Evolutionary conservation across 805 yeast genomes (phyloP).

Genomic region (Saccharomycopsis selenospora): DNA sequence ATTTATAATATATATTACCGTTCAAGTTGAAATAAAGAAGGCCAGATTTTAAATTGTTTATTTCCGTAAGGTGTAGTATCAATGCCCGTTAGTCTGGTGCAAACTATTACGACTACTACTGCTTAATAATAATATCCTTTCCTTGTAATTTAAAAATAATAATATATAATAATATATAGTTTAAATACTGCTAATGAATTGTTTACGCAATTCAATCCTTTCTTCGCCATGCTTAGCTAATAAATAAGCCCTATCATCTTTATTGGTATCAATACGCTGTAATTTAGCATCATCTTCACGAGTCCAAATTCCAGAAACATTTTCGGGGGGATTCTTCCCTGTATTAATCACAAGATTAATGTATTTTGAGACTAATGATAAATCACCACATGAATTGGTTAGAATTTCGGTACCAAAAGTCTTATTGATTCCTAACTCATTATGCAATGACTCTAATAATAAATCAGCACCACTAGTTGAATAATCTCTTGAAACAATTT

Average conservation of each 20-base stretch:
- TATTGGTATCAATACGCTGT: conserved; percentile 26
- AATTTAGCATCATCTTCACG: conserved; percentile 35
- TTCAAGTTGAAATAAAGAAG: too few species aligned
- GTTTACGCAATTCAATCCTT: conserved; percentile 36
- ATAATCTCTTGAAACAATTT: conserved; percentile 35
- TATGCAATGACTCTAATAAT: conserved; percentile 34
- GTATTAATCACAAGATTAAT: conserved; percentile 35
- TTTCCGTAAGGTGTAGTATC: too few species aligned
- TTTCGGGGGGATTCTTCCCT: conserved; percentile 36
- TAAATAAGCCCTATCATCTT: conserved; percentile 30
- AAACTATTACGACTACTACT: too few species aligned
- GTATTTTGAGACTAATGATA: conserved; percentile 36
- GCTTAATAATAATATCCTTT: too few species aligned
- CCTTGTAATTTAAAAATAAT: too few species aligned
- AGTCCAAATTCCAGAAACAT: conserved; percentile 42
- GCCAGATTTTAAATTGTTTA: too few species aligned
- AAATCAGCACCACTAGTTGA: conserved; percentile 38
- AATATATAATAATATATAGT: too few species aligned
- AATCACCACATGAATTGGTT: conserved; percentile 39
- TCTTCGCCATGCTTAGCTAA: conserved; percentile 34
- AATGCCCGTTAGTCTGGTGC: too few species aligned
- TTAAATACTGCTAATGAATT: too few species aligned
- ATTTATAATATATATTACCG: too few species aligned
- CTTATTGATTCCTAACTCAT: conserved; percentile 36
- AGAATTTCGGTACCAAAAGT: conserved; percentile 37